These are phyloP conservation scores for Platanthera zijinensis DNA, from an alignment of 106 monocot genomes.

Conservation along the genomic window DNA sequence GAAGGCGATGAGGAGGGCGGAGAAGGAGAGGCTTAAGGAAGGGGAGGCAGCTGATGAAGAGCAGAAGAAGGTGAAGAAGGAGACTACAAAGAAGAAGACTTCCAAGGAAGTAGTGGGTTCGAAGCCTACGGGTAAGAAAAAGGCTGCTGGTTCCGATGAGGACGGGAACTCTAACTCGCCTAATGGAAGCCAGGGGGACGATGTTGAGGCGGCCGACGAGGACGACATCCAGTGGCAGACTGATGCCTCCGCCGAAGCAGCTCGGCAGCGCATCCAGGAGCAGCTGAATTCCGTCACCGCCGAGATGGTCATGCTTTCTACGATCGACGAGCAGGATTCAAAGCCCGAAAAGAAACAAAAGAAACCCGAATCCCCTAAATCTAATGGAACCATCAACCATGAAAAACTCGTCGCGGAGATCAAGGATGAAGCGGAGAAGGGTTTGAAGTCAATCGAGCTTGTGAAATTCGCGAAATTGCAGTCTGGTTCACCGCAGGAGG, in stretches of 20 bases:
- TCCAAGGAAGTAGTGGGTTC: not conserved
- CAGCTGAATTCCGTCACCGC: constrained; percentile 66
- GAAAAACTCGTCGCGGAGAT: constrained; percentile 36
- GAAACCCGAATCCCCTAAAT: constrained; percentile 1
- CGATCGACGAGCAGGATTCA: constrained; percentile 9
- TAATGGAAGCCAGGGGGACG: constrained; percentile 36
- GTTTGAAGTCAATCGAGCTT: constrained; percentile 33
- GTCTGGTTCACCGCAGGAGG: constrained; percentile 26
- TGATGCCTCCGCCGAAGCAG: constrained; percentile 64
- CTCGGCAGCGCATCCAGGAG: constrained; percentile 53
- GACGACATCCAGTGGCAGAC: constrained; percentile 72
- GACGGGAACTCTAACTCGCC: constrained; percentile 36
- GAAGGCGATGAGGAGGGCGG: constrained; percentile 73
- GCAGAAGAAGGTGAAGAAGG: constrained; percentile 70
- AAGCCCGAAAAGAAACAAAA: constrained; percentile 5
- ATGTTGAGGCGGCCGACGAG: constrained; percentile 10
- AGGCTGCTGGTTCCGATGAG: constrained; percentile 34
- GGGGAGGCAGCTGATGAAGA: constrained; percentile 80
- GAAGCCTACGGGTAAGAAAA: constrained; percentile 23
- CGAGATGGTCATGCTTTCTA: constrained; percentile 78
- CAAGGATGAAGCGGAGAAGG: constrained; percentile 34
- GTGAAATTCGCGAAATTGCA: constrained; percentile 13
- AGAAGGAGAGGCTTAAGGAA: constrained; percentile 71
- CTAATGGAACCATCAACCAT: constrained; percentile 1
- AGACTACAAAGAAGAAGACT: constrained; percentile 30